phyloP scores from a whole-genome alignment of 257 asterid species.

The Gentiana dahurica region DNA sequence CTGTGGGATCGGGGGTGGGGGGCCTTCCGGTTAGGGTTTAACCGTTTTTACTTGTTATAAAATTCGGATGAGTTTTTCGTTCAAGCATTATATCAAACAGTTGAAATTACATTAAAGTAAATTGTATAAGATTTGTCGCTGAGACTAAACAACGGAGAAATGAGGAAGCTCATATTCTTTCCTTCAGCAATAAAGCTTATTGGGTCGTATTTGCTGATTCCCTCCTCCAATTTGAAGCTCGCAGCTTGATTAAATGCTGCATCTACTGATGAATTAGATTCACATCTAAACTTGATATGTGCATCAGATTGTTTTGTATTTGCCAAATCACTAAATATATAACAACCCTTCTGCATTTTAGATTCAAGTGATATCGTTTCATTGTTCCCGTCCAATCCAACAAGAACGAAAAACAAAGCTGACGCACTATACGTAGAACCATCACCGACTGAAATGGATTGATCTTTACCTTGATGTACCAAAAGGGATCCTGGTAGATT shows the following conservation, averaged over 20 bases:
- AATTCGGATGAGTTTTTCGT: too few species aligned
- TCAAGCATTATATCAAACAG: too few species aligned
- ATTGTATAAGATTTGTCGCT: conserved; percentile 82
- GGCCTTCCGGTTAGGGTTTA: too few species aligned
- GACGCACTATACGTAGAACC: conserved; percentile 16
- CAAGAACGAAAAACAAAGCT: conserved; percentile 30
- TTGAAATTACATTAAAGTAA: too few species aligned
- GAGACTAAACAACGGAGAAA: conserved; percentile 57
- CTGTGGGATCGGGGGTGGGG: too few species aligned
- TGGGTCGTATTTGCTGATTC: conserved; percentile 60
- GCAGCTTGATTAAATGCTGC: conserved; percentile 29
- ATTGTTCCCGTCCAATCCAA: conserved; percentile 43
- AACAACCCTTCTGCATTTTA: conserved; percentile 40
- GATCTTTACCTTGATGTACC: conserved; percentile 32
- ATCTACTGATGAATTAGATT: conserved; percentile 12
- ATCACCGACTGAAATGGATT: conserved; percentile 17
- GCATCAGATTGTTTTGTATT: conserved; percentile 10
- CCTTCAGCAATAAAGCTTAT: conserved; percentile 80
- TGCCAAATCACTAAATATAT: conserved; percentile 20
- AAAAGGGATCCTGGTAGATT: conserved; percentile 51
- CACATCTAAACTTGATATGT: conserved; percentile 38
- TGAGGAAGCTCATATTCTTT: conserved; percentile 33
- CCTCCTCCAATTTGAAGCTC: conserved; percentile 48
- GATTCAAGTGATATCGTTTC: conserved; percentile 51
- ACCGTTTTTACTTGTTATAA: too few species aligned